Evolutionary conservation across 345 rosid genomes (phyloP).

Genomic region (Boechera stricta): DNA sequence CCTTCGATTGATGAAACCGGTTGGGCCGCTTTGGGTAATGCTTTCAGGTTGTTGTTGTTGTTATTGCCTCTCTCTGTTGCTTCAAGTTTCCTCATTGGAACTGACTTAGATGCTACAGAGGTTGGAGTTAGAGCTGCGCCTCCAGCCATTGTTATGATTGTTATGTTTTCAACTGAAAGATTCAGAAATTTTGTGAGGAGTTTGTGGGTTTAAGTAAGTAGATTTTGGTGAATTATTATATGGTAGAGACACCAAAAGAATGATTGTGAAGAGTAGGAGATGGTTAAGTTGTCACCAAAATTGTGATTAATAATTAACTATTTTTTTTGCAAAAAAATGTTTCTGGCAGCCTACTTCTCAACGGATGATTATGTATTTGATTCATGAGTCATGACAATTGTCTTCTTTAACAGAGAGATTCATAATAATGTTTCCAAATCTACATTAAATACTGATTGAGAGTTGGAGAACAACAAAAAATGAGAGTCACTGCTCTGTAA

Average conservation of each 20-base stretch:
- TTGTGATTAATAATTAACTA: conserved; percentile 43
- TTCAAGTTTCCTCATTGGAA: conserved; percentile 58
- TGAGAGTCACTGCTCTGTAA: neutral
- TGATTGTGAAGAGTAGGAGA: conserved; percentile 77
- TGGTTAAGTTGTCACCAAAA: conserved; percentile 73
- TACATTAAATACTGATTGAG: neutral
- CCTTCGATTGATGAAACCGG: conserved; percentile 64
- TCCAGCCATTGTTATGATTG: conserved; percentile 59
- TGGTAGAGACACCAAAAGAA: conserved; percentile 62
- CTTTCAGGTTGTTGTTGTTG: conserved; percentile 48
- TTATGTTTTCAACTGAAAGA: conserved; percentile 2
- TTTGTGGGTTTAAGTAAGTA: conserved; percentile 63
- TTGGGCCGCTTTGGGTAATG: conserved; percentile 57
- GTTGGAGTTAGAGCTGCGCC: conserved; percentile 52
- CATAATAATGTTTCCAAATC: neutral
- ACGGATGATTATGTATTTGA: conserved; percentile 45
- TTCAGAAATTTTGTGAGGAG: conserved; percentile 36
- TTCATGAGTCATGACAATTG: conserved; percentile 67
- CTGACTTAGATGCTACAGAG: conserved; percentile 53
- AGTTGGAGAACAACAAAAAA: too few species aligned
- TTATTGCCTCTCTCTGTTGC: conserved; percentile 46
- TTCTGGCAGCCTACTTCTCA: conserved; percentile 63
- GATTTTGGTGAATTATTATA: conserved; percentile 52
- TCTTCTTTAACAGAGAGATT: conserved; percentile 52
- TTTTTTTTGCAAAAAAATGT: conserved; percentile 2